These are phyloP conservation scores for Lactifluus piperatus DNA, from an alignment of 768 basidiomycete species.

Conservation along the genomic window DNA sequence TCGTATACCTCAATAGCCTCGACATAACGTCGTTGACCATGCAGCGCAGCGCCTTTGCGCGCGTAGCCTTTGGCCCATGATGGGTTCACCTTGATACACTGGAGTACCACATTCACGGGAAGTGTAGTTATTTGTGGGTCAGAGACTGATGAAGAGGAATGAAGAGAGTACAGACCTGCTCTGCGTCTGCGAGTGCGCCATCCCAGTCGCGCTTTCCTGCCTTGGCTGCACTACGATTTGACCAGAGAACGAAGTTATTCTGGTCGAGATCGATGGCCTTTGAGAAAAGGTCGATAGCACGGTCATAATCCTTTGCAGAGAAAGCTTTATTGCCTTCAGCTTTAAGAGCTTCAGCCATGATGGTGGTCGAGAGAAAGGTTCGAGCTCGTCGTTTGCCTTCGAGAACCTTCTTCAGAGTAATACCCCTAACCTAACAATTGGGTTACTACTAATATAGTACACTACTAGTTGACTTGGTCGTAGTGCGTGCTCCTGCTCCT, in stretches of 20 bases:
- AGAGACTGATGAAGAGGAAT: not conserved
- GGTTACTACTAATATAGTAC: no score
- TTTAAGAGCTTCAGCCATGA: slow-evolving; percentile 50
- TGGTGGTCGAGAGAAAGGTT: not conserved
- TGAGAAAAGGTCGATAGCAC: slow-evolving; percentile 74
- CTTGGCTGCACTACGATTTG: slow-evolving; percentile 87
- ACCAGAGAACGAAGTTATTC: slow-evolving; percentile 81
- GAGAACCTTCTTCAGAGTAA: slow-evolving; percentile 18
- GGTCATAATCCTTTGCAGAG: slow-evolving; percentile 84
- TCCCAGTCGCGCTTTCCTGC: slow-evolving; percentile 75
- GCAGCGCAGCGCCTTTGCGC: slow-evolving; percentile 88
- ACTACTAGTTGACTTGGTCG: no score
- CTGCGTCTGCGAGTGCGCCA: slow-evolving; percentile 78
- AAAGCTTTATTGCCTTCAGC: slow-evolving; percentile 95
- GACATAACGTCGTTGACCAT: slow-evolving; percentile 68
- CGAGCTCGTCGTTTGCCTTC: not conserved
- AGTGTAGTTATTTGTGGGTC: not conserved
- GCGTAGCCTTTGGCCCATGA: slow-evolving; percentile 87
- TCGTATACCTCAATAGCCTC: slow-evolving; percentile 84
- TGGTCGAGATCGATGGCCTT: slow-evolving; percentile 80
- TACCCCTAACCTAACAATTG: slow-evolving; percentile 6
- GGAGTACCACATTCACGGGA: not conserved
- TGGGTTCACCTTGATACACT: slow-evolving; percentile 77
- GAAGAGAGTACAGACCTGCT: slow-evolving; percentile 54
- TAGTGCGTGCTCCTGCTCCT: no score